Evolutionary conservation across 345 rosid species (phyloP).

Genomic region (Orychophragmus violaceus): DNA sequence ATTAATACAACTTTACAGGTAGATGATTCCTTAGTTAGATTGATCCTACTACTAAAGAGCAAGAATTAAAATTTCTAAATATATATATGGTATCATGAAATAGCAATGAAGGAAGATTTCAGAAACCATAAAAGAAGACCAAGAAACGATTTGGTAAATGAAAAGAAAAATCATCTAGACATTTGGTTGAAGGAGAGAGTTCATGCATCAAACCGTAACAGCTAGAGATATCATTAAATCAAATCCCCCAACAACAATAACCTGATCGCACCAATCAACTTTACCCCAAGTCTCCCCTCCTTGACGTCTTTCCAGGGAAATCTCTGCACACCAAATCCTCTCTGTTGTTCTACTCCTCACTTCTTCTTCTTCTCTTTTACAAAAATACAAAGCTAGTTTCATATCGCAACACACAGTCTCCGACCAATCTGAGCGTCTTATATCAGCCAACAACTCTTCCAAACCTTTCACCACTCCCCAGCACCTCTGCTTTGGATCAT

Average conservation of each 20-base stretch:
- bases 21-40: too few relatives aligned
- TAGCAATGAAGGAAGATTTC: not conserved
- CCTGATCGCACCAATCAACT: not conserved
- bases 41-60: too few relatives aligned
- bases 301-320: not conserved
- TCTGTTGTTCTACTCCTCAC: too few relatives aligned
- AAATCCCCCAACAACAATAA: too few relatives aligned
- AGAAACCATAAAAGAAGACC: not conserved
- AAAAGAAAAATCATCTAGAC: not conserved
- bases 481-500: not conserved
- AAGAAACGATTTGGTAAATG: not conserved
- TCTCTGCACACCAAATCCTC: not conserved
- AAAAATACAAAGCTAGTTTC: not conserved
- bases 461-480: not conserved
- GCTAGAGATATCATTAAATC: too few relatives aligned
- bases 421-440: not conserved
- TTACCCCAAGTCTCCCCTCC: not conserved
- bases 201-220: too few relatives aligned
- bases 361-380: not conserved
- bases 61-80: too few relatives aligned
- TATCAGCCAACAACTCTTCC: not conserved
- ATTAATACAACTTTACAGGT: too few relatives aligned
- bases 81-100: too few relatives aligned
- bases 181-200: not conserved
- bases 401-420: not conserved